Evolutionary conservation across 345 rosid species (phyloP), one percentile per base, ranked within the genome.

Genomic region (Pugionium cornutum): DNA sequence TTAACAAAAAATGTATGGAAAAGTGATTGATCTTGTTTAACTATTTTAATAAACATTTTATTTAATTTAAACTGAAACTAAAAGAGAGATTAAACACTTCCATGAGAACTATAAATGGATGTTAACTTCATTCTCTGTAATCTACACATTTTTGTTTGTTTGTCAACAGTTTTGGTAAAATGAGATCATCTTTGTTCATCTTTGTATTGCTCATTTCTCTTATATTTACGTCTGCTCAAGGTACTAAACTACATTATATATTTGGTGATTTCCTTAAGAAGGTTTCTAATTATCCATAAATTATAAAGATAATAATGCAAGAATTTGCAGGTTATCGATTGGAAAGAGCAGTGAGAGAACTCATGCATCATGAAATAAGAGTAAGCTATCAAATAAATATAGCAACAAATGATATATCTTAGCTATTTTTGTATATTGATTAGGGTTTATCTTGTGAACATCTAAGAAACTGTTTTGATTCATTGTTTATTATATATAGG

Each of bases 271-370:
- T 18, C 18, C 0, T 18, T 18, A 18, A 18, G 18, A 18, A 18
- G 18, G 18, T 18, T 18, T 18, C 18, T 18, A 18, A 18, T 18
- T 0, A 18, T 18, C 0, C 18, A 18, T 18, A 18, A 18, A 18
- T 0, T 18, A 18, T 18, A 0, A 18, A 18, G 25, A 4, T 30
- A 6, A 9, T 7, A 40, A 18, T 18, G 18, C 18, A 18, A 18
- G 4, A 27, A 11, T 37, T 37, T 64, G 8, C 58, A 64, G 68
- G 58, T 64, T 49, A 31, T 11, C 36, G 68, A 50, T 64, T 50
- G 40, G 39, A 62, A 6, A 48, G 10, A 35, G 10, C 27, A 5
- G n/a, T 36, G 10, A 36, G 28, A 48, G 56, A 62, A 46, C 26
- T 35, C 26, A 62, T 49, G n/a, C 18, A 8, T 60, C 53, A 60